Base-by-base conservation (phyloP, 495 filamentous ascomycete genomes). In the Chaetomidium leptoderma region DNA sequence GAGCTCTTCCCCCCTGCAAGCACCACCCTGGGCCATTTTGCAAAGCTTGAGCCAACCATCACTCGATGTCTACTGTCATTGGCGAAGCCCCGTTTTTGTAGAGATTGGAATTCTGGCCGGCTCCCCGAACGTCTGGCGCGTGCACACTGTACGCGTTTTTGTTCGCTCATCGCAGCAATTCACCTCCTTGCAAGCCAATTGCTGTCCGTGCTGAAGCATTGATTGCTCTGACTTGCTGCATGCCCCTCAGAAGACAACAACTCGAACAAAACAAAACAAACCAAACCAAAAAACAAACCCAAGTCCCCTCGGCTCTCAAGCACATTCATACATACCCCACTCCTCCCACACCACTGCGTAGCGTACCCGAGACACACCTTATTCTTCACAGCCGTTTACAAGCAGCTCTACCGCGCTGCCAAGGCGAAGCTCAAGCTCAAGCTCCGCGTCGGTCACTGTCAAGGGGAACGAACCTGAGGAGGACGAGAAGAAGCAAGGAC, bases 341-440 rank as follows among this genome's bases (percentile, higher is more conserved):
- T n/a, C n/a, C n/a, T n/a, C n/a, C n/a, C n/a, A n/a, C n/a, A n/a
- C n/a, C n/a, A n/a, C n/a, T n/a, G n/a, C n/a, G n/a, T n/a, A n/a
- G n/a, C n/a, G n/a, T n/a, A n/a, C n/a, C n/a, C n/a, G n/a, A n/a
- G n/a, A n/a, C n/a, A n/a, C n/a, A n/a, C n/a, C n/a, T n/a, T n/a
- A n/a, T n/a, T n/a, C n/a, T n/a, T n/a, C 62, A 71, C 79, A 2
- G 78, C 86, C 24, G 88, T 96, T 53, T 97, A 96, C 82, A 99
- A 97, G 76, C 92, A 96, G 72, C 85, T 99, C 37, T 91, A 91
- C 70, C 89, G 93, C 62, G 93, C 93, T 67, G 93, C 95, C 59
- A 99, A 97, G 75, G 93, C 93, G 17, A 99, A 99, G 81, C 84
- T 91, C 55, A 99, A 97, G 86, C 85, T 99, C 58, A 90, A 92